Conservation (phyloP, 352 stramenopile genomes). For the Phytophthora citrophthora region DNA sequence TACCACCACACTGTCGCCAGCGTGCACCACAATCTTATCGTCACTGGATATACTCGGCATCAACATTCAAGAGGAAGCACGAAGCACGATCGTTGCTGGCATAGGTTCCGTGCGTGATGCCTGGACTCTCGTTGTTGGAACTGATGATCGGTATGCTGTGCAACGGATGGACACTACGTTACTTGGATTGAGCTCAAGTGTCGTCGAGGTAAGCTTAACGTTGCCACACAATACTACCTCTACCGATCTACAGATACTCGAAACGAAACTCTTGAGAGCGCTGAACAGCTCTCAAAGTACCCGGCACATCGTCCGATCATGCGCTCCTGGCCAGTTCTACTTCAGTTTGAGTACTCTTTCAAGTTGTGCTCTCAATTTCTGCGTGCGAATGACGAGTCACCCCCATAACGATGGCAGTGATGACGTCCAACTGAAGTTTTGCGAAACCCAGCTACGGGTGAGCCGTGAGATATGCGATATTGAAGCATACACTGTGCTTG, state of each 20-base stretch:
- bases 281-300: conserved; percentile 10
- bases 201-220: conserved; percentile 40
- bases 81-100: conserved; percentile 18
- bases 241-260: conserved; percentile 5
- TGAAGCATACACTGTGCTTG: conserved; percentile 38
- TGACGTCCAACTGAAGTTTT: conserved; percentile 31
- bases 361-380: conserved; percentile 32
- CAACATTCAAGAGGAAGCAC: conserved; percentile 36
- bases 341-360: conserved; percentile 31
- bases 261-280: conserved; percentile 18
- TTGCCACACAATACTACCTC: conserved; percentile 8
- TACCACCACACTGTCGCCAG: conserved; percentile 4
- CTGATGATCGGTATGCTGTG: conserved; percentile 7
- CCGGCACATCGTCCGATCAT: conserved; percentile 12
- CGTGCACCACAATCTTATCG: conserved; percentile 13
- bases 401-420: not conserved
- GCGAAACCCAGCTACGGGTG: conserved; percentile 9
- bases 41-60: conserved; percentile 29
- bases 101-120: conserved; percentile 20
- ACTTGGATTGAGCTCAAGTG: conserved; percentile 24
- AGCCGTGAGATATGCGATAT: conserved; percentile 25
- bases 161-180: conserved; percentile 50
- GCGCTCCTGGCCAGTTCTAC: conserved; percentile 27
- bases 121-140: conserved; percentile 8
- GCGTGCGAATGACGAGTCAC: conserved; percentile 26